Conservation (phyloP, 2,329 filamentous ascomycete genomes). For the Penicillium sp. region DNA sequence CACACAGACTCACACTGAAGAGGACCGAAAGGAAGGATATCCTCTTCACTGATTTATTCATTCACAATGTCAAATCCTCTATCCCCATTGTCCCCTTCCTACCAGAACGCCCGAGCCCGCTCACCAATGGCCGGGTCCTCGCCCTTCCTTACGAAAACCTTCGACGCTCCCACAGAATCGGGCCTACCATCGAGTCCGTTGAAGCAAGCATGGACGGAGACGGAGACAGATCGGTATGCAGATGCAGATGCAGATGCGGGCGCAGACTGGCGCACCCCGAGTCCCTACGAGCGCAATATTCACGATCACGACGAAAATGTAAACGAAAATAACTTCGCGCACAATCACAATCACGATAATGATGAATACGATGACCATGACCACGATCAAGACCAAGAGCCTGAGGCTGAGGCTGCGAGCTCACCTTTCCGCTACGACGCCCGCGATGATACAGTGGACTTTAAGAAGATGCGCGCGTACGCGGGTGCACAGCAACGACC, state of each 20-base stretch:
- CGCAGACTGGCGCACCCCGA: conserved; percentile 10
- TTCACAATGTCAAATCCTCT: conserved; percentile 43
- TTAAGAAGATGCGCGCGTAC: conserved; percentile 24
- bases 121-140: conserved; percentile 29
- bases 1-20: conserved; percentile 1
- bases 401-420: conserved; percentile 31
- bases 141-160: conserved; percentile 26
- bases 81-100: conserved; percentile 44
- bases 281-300: conserved; percentile 9
- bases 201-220: conserved; percentile 22
- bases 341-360: conserved; percentile 24
- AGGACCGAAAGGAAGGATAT: background rate
- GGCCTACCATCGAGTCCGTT: conserved; percentile 29
- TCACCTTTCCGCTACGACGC: conserved; percentile 42
- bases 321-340: conserved; percentile 8
- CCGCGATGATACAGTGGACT: conserved; percentile 38
- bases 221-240: too few species aligned
- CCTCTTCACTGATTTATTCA: background rate
- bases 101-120: conserved; percentile 43
- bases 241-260: too few species aligned
- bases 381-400: conserved; percentile 23
- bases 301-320: conserved; percentile 16
- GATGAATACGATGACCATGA: conserved; percentile 27
- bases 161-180: conserved; percentile 28
- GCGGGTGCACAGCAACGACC: conserved; percentile 7